Percentiles rank a stretch among this genome's conserved stretches.
These are phyloP conservation scores for Fusarium acutatum DNA, from an alignment of 2,329 filamentous ascomycete genomes.

Conservation along the genomic window DNA sequence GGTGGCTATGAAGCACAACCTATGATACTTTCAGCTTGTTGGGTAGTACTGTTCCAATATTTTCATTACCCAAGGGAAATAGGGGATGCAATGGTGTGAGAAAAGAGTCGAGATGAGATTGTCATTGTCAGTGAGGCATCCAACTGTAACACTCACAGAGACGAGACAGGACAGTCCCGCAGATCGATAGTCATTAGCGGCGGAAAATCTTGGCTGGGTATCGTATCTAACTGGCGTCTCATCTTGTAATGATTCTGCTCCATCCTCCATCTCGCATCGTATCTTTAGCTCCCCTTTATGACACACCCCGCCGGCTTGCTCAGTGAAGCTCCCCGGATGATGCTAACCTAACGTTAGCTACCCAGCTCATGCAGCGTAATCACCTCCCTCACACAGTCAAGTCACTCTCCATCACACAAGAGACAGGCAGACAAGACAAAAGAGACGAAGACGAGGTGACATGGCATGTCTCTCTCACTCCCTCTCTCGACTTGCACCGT, in stretches of 20 bases:
- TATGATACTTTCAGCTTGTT: slow-evolving; percentile 18
- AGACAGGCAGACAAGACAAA: background rate
- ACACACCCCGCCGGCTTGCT: slow-evolving; percentile 23
- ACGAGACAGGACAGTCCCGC: slow-evolving; percentile 3
- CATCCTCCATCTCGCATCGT: slow-evolving; percentile 9
- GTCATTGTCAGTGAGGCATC: background rate
- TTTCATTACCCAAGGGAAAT: background rate
- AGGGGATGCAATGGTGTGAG: slow-evolving; percentile 14
- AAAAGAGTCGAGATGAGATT: slow-evolving; percentile 30
- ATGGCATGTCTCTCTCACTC: slow-evolving; percentile 20
- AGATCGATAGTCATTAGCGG: slow-evolving; percentile 18
- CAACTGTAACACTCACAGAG: background rate
- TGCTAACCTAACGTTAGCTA: slow-evolving; percentile 13
- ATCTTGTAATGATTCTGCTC: slow-evolving; percentile 20
- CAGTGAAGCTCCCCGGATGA: slow-evolving; percentile 27
- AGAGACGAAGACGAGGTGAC: slow-evolving; percentile 2
- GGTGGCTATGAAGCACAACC: slow-evolving; percentile 14
- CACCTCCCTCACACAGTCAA: background rate
- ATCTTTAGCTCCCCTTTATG: slow-evolving; percentile 19
- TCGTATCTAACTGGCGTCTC: slow-evolving; percentile 21
- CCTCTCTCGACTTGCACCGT: background rate
- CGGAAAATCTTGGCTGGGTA: slow-evolving; percentile 24
- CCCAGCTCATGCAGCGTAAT: slow-evolving; percentile 6
- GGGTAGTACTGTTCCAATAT: slow-evolving; percentile 28
- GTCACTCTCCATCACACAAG: background rate